Evolutionary conservation across 305 asterid species (phyloP), one percentile per base, ranked within the genome.

Genomic region (Caryopteris hybrid): DNA sequence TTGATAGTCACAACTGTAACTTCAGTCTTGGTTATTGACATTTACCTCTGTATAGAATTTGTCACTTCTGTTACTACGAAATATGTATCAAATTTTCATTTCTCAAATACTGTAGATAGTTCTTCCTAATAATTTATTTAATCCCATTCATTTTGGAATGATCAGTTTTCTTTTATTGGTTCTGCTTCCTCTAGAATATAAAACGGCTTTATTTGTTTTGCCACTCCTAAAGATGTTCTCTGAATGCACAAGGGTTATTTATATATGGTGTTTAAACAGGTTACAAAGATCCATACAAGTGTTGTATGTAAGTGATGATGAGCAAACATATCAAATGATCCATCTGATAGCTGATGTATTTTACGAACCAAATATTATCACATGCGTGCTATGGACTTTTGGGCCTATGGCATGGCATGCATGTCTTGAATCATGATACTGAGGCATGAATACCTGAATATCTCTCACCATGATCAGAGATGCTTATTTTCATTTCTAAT

Each of bases 1-100:
- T n/a, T n/a, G n/a, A n/a, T n/a, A n/a, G n/a, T n/a, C 50, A 57
- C 53, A 29, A 53, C 56, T 78, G 81, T 82, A 84, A 70, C 84
- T 75, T 70, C 42, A 13, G 21, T 73, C 71, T 65, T 64, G 56
- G 53, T 43, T 33, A 22, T 64, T 31, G 61, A 58, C 43, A 42
- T 61, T 38, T 71, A 52, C 77, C 42, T 73, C 63, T 72, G 78
- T 77, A 58, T 57, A 68, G 70, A 61, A 64, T 38, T 74, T 50
- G 31, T 11, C 68, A 66, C 1, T 76, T 65, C 56, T 83, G 83
- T 79, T 76, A 62, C 56, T 65, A 64, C 52, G 75, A 64, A 57
- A 61, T 56, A 61, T 76, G 78, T 80, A 79, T 78, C 71, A 70
- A 52, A 68, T 57, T 69, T 67, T 72, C 69, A 18, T 66, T 34